Percentiles rank a stretch among this genome's conserved stretches.
These are phyloP conservation scores for Brassica hybrid DNA, from an alignment of 441 rosid genomes.

Conservation along the genomic window DNA sequence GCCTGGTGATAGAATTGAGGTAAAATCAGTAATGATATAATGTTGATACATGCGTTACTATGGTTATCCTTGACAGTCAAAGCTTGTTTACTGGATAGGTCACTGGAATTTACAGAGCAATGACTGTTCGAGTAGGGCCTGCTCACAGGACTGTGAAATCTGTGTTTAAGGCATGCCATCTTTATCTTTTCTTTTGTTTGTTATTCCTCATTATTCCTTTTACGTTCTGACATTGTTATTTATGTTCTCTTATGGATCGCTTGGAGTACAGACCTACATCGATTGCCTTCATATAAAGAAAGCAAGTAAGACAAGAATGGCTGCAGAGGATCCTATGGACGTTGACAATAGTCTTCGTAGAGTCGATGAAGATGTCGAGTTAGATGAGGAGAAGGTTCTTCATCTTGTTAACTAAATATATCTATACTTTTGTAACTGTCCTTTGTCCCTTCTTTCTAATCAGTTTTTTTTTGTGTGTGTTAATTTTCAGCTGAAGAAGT, in stretches of 20 bases:
- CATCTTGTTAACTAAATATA: not conserved
- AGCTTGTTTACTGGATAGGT: constrained; percentile 52
- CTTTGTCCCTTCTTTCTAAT: constrained; percentile 14
- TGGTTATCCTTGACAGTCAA: constrained; percentile 20
- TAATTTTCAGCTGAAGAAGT: constrained; percentile 63
- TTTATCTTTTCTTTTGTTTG: not conserved
- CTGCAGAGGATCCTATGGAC: constrained; percentile 77
- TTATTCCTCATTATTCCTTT: constrained; percentile 13
- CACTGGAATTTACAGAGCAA: constrained; percentile 96
- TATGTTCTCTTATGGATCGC: constrained; percentile 16
- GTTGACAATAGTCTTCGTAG: constrained; percentile 61
- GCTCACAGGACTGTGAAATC: constrained; percentile 95
- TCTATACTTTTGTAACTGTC: not conserved
- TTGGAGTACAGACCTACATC: constrained; percentile 72
- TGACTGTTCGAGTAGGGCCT: constrained; percentile 85
- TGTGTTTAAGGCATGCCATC: constrained; percentile 73
- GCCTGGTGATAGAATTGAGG: constrained; percentile 99
- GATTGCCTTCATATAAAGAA: constrained; percentile 95
- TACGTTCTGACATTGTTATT: constrained; percentile 15
- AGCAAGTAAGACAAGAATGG: constrained; percentile 82
- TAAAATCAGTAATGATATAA: constrained; percentile 35
- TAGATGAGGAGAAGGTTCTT: constrained; percentile 77
- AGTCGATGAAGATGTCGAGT: constrained; percentile 68
- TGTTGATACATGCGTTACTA: not conserved
- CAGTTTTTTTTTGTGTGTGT: constrained; percentile 2